These are phyloP conservation scores for Kazachstania viticola DNA, from an alignment of 805 yeast genomes.

Conservation along the genomic window DNA sequence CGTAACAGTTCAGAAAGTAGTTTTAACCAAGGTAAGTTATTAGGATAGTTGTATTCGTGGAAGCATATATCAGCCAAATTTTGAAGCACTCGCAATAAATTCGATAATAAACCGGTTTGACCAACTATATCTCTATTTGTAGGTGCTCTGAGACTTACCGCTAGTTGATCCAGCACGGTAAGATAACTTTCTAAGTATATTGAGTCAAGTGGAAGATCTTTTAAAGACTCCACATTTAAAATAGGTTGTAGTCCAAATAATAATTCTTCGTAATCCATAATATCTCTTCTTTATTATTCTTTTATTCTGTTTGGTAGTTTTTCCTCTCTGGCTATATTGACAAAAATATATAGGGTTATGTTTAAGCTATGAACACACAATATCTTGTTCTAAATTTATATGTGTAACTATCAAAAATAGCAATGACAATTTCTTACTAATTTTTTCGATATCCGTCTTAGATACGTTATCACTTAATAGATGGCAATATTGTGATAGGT, in stretches of 20 bases:
- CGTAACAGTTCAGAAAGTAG: slow-evolving; percentile 22
- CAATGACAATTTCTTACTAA: no score
- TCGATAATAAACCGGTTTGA: slow-evolving; percentile 16
- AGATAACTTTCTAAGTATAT: slow-evolving; percentile 12
- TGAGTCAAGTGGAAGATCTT: slow-evolving; percentile 12
- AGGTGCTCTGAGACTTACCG: slow-evolving; percentile 21
- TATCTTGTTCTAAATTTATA: no score
- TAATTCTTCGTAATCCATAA: slow-evolving; percentile 26
- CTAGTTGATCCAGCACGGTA: slow-evolving; percentile 21
- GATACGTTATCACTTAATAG: no score
- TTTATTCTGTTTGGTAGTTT: no score
- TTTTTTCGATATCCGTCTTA: no score
- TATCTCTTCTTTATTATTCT: no score
- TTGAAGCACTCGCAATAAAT: slow-evolving; percentile 11
- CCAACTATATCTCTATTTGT: slow-evolving; percentile 22
- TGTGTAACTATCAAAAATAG: no score
- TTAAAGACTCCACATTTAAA: slow-evolving; percentile 9
- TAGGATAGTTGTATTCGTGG: slow-evolving; percentile 1
- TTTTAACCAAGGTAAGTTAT: slow-evolving; percentile 8
- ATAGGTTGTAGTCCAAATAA: slow-evolving; percentile 24
- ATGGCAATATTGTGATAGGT: no score
- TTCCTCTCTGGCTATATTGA: no score
- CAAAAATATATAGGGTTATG: no score
- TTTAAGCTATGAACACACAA: no score
- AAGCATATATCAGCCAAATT: slow-evolving; percentile 9